A percentile compares a stretch with the other conserved stretches of the same genome.
phyloP scores from a whole-genome alignment of 352 stramenopile species.

The Pythium dissotocum region DNA sequence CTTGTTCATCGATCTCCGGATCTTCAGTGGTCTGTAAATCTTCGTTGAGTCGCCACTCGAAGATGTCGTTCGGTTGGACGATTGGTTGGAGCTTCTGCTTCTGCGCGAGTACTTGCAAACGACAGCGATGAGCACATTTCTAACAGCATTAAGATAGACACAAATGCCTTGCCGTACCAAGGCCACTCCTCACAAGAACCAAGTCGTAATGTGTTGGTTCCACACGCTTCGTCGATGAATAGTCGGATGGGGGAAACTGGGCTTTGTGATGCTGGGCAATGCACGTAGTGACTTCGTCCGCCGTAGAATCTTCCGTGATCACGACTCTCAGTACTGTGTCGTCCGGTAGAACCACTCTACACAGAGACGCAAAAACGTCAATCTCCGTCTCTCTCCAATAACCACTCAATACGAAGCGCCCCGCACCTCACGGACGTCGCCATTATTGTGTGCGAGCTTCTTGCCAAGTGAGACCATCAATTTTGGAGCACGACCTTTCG shows the following conservation, averaged over 20 bases:
- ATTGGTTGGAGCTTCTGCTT: neutral
- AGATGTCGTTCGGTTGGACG: neutral
- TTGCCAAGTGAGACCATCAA: neutral
- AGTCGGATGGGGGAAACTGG: neutral
- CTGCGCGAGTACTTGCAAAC: neutral
- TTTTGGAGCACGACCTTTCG: neutral
- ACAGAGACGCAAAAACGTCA: neutral
- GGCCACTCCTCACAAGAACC: neutral
- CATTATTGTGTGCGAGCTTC: neutral
- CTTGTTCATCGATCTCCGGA: neutral
- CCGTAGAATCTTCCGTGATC: neutral
- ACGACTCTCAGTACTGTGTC: constrained; percentile 19
- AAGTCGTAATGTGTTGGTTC: neutral
- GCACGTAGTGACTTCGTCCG: neutral
- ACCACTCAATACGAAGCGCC: constrained; percentile 4
- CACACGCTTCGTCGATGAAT: neutral
- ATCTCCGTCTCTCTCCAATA: neutral
- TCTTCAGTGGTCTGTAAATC: neutral
- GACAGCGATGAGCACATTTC: neutral
- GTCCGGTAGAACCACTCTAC: constrained; percentile 20
- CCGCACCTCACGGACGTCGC: constrained; percentile 5
- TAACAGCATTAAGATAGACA: neutral
- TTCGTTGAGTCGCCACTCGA: neutral
- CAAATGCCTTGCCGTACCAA: neutral
- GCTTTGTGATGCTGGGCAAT: neutral